phyloP scores from a whole-genome alignment of 2,329 filamentous ascomycete genomes.

The Lecanicillium sp. region DNA sequence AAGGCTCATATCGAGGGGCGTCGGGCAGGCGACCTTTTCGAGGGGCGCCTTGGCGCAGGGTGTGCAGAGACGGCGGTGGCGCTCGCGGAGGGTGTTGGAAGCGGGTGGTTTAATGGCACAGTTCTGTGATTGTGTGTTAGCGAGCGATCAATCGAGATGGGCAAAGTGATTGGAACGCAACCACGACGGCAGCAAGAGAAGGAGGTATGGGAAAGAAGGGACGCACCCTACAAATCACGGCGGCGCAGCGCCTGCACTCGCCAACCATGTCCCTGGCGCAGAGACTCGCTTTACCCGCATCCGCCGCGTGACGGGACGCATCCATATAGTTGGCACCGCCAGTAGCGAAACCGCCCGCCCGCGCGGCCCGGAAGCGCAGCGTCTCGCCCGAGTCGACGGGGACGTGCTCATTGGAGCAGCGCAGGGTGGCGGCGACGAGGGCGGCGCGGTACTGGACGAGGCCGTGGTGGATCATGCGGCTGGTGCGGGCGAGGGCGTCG shows the following conservation, averaged over 20 bases:
- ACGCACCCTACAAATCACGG: slow-evolving; percentile 74
- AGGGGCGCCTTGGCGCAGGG: slow-evolving; percentile 70
- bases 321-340: slow-evolving; percentile 55
- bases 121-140: slow-evolving; percentile 53
- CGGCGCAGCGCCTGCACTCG: slow-evolving; percentile 72
- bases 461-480: slow-evolving; percentile 69
- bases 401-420: slow-evolving; percentile 66
- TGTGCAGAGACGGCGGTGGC: slow-evolving; percentile 75
- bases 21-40: slow-evolving; percentile 42
- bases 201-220: too few species aligned
- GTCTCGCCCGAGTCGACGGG: slow-evolving; percentile 50
- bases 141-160: neutral
- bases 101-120: slow-evolving; percentile 81
- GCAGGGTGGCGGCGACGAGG: slow-evolving; percentile 69
- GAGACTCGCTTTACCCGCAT: slow-evolving; percentile 62
- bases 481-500: slow-evolving; percentile 75
- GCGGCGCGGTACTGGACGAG: slow-evolving; percentile 72
- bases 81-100: slow-evolving; percentile 57
- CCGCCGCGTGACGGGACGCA: slow-evolving; percentile 40
- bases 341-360: slow-evolving; percentile 34
- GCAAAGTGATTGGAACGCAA: neutral
- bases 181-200: too few species aligned
- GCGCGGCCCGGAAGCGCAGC: slow-evolving; percentile 48
- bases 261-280: slow-evolving; percentile 86
- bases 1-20: slow-evolving; percentile 37